phyloP scores from a whole-genome alignment of 169 alveolate species.

The Perkinsus marinus region DNA sequence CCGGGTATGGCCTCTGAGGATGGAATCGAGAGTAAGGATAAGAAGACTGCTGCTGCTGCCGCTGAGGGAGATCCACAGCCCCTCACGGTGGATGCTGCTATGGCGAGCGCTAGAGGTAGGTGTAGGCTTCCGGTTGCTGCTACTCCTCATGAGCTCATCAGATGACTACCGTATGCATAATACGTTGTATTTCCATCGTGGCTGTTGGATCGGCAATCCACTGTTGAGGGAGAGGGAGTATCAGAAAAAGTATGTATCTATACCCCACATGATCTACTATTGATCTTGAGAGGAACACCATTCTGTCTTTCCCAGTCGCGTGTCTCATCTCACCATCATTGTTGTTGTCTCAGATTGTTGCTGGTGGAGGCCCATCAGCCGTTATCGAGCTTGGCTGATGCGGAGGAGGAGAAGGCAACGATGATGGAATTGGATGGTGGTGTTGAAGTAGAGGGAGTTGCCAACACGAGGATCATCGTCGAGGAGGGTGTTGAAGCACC shows the following conservation, averaged over 20 bases:
- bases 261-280: not conserved
- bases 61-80: not conserved
- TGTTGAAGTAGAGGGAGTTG: not conserved
- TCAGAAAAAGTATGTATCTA: not conserved
- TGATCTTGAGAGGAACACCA: no score
- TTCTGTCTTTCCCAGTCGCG: no score
- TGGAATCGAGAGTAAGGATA: not conserved
- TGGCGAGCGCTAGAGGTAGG: not conserved
- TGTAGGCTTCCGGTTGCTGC: not conserved
- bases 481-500: not conserved
- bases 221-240: not conserved
- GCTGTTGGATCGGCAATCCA: not conserved
- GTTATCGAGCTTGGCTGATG: not conserved
- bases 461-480: not conserved
- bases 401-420: not conserved
- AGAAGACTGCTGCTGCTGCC: not conserved
- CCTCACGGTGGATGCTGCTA: not conserved
- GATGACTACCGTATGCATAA: not conserved
- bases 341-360: not conserved
- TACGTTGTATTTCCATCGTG: not conserved
- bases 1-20: not conserved
- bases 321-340: not conserved
- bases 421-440: not conserved
- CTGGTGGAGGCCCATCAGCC: not conserved
- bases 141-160: not conserved